Evolutionary conservation across 345 rosid genomes (phyloP).

Genomic region (Raphanus raphanistrum): DNA sequence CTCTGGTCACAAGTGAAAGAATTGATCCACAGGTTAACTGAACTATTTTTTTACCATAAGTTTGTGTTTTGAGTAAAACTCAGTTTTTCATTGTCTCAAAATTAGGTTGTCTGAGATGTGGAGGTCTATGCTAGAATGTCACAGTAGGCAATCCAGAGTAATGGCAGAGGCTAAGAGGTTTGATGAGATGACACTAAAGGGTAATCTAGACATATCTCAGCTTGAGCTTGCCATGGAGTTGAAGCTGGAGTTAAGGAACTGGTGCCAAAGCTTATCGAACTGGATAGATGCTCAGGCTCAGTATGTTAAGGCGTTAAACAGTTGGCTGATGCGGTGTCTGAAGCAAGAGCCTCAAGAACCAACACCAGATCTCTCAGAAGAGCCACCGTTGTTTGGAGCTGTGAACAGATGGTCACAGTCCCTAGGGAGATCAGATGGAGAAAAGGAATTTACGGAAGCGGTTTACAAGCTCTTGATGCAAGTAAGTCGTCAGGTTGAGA

Average conservation of each 20-base stretch:
- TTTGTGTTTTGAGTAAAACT: not conserved
- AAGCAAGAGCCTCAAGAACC: conserved; percentile 50
- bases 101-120: conserved; percentile 63
- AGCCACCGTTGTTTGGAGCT: conserved; percentile 51
- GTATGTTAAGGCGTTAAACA: conserved; percentile 60
- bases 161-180: conserved; percentile 47
- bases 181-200: conserved; percentile 41
- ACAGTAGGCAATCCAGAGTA: conserved; percentile 45
- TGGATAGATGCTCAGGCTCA: conserved; percentile 60
- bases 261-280: conserved; percentile 48
- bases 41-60: not conserved
- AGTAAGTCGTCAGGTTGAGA: conserved; percentile 39
- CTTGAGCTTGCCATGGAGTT: conserved; percentile 58
- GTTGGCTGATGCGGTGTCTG: conserved; percentile 63
- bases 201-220: conserved; percentile 38
- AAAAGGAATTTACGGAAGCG: conserved; percentile 44
- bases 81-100: conserved; percentile 7
- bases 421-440: conserved; percentile 40
- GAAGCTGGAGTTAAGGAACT: conserved; percentile 57
- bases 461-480: conserved; percentile 31
- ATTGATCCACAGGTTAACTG: conserved; percentile 49
- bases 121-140: conserved; percentile 66
- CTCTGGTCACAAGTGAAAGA: conserved; percentile 59
- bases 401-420: conserved; percentile 53
- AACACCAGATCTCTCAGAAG: conserved; percentile 47